Percentiles rank a stretch among this genome's conserved stretches.
Conservation (phyloP, 2,329 filamentous ascomycete genomes). For the Xylariaceae sp. region DNA sequence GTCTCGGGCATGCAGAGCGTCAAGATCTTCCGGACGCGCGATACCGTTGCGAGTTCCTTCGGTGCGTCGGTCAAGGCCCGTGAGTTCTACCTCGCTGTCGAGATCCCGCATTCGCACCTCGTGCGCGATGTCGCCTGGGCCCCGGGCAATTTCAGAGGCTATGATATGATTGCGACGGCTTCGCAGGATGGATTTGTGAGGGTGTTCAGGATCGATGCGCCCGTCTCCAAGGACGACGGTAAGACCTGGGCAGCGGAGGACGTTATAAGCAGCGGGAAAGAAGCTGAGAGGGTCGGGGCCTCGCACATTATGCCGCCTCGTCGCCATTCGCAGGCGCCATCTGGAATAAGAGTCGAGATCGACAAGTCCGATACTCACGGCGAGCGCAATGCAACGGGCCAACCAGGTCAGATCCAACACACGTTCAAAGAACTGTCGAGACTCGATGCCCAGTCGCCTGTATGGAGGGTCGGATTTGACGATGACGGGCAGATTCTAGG, state of each 20-base stretch:
- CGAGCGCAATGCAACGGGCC: constrained; percentile 49
- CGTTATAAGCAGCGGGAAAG: constrained; percentile 37
- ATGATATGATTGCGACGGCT: constrained; percentile 84
- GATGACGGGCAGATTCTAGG: constrained; percentile 66
- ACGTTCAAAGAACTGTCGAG: constrained; percentile 58
- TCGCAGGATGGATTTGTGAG: constrained; percentile 87
- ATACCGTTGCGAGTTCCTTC: constrained; percentile 48
- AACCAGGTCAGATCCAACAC: constrained; percentile 63
- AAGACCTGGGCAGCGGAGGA: constrained; percentile 47
- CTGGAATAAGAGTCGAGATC: constrained; percentile 48
- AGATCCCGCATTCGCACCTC: constrained; percentile 69
- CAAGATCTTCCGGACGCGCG: constrained; percentile 72
- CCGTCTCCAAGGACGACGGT: constrained; percentile 42
- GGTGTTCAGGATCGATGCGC: constrained; percentile 75
- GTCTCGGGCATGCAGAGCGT: constrained; percentile 82
- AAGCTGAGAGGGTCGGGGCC: constrained; percentile 4
- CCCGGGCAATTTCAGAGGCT: constrained; percentile 81
- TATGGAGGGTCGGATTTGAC: constrained; percentile 71
- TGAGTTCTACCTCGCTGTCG: constrained; percentile 79
- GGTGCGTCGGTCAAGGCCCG: constrained; percentile 55
- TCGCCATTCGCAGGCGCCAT: constrained; percentile 36
- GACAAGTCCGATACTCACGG: constrained; percentile 44
- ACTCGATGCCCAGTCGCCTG: constrained; percentile 62
- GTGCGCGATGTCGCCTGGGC: constrained; percentile 91
- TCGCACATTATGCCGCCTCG: constrained; percentile 15